Conservation (phyloP, 352 stramenopile species). For the Phytophthora ramorum region DNA sequence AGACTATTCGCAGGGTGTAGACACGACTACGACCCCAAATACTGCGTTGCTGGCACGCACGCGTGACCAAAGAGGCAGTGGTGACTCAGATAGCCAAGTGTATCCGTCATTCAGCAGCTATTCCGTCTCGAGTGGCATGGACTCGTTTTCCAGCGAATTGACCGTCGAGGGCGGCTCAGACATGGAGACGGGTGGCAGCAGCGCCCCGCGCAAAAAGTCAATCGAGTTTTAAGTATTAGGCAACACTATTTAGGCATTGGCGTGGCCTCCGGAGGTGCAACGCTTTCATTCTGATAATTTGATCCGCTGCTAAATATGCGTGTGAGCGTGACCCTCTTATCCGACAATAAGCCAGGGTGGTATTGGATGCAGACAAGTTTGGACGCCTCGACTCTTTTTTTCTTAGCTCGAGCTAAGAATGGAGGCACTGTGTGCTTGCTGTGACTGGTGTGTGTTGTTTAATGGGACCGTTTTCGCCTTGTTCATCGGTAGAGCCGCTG, state of each 20-base stretch:
- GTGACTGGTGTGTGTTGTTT: not conserved
- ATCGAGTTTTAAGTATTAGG: constrained; percentile 51
- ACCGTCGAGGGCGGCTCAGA: constrained; percentile 38
- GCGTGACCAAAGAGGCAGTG: constrained; percentile 14
- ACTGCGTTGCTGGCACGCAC: constrained; percentile 10
- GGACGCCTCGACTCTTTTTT: constrained; percentile 16
- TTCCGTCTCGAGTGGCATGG: constrained; percentile 37
- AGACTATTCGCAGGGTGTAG: constrained; percentile 41
- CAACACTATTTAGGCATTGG: constrained; percentile 17
- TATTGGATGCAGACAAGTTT: constrained; percentile 15
- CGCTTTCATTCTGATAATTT: not conserved
- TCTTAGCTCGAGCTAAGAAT: constrained; percentile 26
- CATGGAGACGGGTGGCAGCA: constrained; percentile 21
- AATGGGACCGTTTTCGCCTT: constrained; percentile 3
- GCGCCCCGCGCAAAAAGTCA: constrained; percentile 46
- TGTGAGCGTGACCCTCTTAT: constrained; percentile 13
- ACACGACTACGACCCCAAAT: constrained; percentile 27
- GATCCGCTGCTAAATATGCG: constrained; percentile 17
- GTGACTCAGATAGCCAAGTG: constrained; percentile 9
- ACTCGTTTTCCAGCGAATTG: constrained; percentile 53
- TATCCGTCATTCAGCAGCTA: constrained; percentile 34
- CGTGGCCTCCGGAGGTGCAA: not conserved
- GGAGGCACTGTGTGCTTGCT: constrained; percentile 4
- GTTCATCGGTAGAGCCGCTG: constrained; percentile 19
- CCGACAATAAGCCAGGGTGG: constrained; percentile 4